phyloP scores from a whole-genome alignment of 371 early-diverging fungal genomes.

The Apophysomyces ossiformis region DNA sequence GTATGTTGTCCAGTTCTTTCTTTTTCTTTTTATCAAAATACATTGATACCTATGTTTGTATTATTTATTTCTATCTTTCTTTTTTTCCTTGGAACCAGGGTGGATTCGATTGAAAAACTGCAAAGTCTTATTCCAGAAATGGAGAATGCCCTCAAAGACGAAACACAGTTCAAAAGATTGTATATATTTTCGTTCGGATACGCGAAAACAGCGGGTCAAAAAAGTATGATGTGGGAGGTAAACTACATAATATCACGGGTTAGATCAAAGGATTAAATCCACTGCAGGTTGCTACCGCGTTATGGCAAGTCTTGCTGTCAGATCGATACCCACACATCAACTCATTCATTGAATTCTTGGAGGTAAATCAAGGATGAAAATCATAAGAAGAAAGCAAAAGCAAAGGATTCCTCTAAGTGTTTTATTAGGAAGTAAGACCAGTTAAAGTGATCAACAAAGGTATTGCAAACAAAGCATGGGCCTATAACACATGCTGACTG shows the following conservation, averaged over 20 bases:
- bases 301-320: slow-evolving; percentile 40
- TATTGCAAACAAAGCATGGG: neutral
- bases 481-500: too few species aligned
- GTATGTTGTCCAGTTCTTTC: slow-evolving; percentile 3
- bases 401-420: neutral
- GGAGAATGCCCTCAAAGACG: slow-evolving; percentile 17
- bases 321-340: slow-evolving; percentile 29
- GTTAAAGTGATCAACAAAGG: slow-evolving; percentile 51
- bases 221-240: slow-evolving; percentile 52
- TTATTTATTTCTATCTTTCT: neutral
- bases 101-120: slow-evolving; percentile 24
- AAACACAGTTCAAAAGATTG: slow-evolving; percentile 27
- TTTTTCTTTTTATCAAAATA: neutral
- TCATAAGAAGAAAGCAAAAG: neutral
- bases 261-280: neutral
- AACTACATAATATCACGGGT: neutral
- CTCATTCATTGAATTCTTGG: slow-evolving; percentile 37
- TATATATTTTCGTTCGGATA: slow-evolving; percentile 41
- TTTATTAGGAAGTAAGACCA: slow-evolving; percentile 33
- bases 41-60: neutral
- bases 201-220: slow-evolving; percentile 42
- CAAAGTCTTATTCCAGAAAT: slow-evolving; percentile 15
- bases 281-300: slow-evolving; percentile 35
- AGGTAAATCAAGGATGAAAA: slow-evolving; percentile 16
- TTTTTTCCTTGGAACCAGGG: slow-evolving; percentile 13